Conservation (phyloP, 2,329 filamentous ascomycete species). For the Sarocladium brachiariae region DNA sequence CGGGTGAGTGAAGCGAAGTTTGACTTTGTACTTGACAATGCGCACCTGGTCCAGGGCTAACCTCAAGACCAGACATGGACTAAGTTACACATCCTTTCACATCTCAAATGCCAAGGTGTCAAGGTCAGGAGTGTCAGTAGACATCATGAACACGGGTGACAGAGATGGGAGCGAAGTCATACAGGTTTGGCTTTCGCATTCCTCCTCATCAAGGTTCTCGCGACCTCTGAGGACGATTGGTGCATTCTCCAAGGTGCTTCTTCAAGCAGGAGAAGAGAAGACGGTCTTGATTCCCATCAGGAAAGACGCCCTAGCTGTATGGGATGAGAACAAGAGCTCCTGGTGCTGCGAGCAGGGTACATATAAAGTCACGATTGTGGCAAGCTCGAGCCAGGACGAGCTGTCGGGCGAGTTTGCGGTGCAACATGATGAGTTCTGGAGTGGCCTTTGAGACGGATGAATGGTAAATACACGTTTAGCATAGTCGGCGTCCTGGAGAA, state of each 20-base stretch:
- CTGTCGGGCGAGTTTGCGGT: background rate
- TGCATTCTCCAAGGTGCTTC: background rate
- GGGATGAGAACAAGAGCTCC: background rate
- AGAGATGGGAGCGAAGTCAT: background rate
- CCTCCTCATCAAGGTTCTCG: background rate
- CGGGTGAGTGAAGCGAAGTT: conserved; percentile 39
- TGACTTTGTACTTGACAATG: background rate
- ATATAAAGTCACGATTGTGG: background rate
- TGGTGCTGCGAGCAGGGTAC: background rate
- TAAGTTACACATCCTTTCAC: background rate
- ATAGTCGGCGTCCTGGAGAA: too few relatives aligned
- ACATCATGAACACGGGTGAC: background rate
- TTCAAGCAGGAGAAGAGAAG: background rate
- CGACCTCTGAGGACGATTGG: background rate
- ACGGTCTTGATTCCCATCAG: background rate
- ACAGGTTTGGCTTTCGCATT: background rate
- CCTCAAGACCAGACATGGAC: background rate
- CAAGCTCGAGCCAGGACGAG: background rate
- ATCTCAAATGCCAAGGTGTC: background rate
- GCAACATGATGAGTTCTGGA: background rate
- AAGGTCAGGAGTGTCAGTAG: background rate
- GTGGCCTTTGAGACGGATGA: background rate
- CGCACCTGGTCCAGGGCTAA: background rate
- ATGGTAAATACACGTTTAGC: too few relatives aligned
- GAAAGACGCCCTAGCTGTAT: background rate